These are phyloP conservation scores for Hypoxylon subgilvum DNA, from an alignment of 495 filamentous ascomycete species.

Conservation along the genomic window DNA sequence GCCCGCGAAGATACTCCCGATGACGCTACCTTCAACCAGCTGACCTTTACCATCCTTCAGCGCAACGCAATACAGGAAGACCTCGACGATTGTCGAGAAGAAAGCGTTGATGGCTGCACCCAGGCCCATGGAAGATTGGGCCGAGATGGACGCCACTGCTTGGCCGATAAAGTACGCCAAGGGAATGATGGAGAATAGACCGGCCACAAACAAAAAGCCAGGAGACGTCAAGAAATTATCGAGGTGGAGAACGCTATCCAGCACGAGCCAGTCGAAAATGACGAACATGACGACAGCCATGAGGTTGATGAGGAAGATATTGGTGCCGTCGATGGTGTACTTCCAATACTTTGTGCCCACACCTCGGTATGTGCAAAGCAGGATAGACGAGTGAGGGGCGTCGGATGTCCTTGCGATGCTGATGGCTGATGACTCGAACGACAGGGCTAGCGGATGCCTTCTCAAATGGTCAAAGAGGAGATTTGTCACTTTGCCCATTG, in stretches of 20 bases:
- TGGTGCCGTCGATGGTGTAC: constrained; percentile 97
- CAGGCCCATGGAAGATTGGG: constrained; percentile 99
- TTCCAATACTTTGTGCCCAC: constrained; percentile 98
- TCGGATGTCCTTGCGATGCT: constrained; percentile 72
- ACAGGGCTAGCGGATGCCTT: constrained; percentile 87
- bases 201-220: constrained; percentile 82
- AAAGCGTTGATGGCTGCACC: constrained; percentile 98
- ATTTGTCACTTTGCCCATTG: constrained; percentile 94
- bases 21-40: constrained; percentile 94
- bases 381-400: constrained; percentile 78
- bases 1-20: constrained; percentile 97
- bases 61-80: constrained; percentile 96
- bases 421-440: constrained; percentile 88
- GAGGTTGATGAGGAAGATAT: constrained; percentile 98
- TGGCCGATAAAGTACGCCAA: constrained; percentile 99
- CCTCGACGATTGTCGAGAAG: constrained; percentile 98
- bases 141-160: constrained; percentile 98
- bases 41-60: constrained; percentile 90
- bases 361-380: constrained; percentile 96
- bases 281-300: constrained; percentile 88
- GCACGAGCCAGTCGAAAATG: constrained; percentile 87
- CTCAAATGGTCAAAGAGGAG: constrained; percentile 91
- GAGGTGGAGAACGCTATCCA: constrained; percentile 69
- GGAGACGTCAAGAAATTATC: constrained; percentile 75
- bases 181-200: constrained; percentile 90